Conservation (phyloP, 169 alveolate species). For the Plasmodium berghei region DNA sequence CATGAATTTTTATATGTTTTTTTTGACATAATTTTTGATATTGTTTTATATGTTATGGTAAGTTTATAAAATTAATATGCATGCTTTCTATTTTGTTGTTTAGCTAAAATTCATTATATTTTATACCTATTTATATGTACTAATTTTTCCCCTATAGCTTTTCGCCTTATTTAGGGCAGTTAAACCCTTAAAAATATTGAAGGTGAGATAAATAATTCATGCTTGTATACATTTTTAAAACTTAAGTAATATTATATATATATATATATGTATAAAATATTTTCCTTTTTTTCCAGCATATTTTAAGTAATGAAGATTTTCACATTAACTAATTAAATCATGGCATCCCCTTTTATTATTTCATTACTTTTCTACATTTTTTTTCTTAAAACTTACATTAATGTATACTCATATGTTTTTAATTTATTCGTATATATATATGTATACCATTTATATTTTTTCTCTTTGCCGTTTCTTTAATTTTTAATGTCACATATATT, state of each 20-base stretch:
- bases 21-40: slow-evolving; percentile 61
- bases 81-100: neutral
- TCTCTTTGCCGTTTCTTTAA: neutral
- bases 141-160: slow-evolving; percentile 11
- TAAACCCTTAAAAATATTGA: slow-evolving; percentile 57
- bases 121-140: slow-evolving; percentile 6
- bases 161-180: slow-evolving; percentile 64
- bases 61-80: neutral
- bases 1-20: slow-evolving; percentile 68
- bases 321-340: slow-evolving; percentile 51
- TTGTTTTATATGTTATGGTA: slow-evolving; percentile 63
- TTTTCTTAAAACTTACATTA: neutral
- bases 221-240: neutral
- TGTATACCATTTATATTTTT: neutral
- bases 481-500: no score
- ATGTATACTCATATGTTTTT: neutral
- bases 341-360: neutral
- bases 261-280: neutral
- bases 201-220: slow-evolving; percentile 1
- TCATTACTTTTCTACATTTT: neutral
- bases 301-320: slow-evolving; percentile 73
- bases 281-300: slow-evolving; percentile 34
- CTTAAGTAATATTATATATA: neutral
- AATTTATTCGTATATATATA: neutral
- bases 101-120: neutral